Percentiles rank a stretch among this genome's conserved stretches.
Evolutionary conservation across 768 basidiomycete genomes (phyloP).

Genomic region (Naganishia kalamii): DNA sequence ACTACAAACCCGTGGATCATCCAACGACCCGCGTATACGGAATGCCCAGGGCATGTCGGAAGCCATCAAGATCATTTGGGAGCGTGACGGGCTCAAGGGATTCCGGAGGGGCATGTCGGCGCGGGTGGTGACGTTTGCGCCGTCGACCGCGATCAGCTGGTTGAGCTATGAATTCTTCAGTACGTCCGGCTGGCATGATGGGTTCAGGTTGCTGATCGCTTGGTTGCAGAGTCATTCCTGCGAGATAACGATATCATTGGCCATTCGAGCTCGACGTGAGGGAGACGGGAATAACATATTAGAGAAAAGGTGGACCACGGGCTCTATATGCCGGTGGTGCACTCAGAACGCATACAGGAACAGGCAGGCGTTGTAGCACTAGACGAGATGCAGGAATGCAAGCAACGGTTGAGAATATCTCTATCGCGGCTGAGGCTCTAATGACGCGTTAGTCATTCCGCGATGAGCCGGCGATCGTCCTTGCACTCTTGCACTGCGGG

Average conservation of each 20-base stretch:
- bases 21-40: slow-evolving; percentile 76
- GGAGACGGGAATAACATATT: neutral
- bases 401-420: neutral
- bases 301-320: neutral
- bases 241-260: slow-evolving; percentile 7
- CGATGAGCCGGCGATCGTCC: too few species aligned
- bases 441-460: too few species aligned
- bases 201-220: too few species aligned
- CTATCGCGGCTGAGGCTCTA: neutral
- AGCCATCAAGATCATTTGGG: slow-evolving; percentile 82
- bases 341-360: neutral
- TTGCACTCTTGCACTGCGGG: too few species aligned
- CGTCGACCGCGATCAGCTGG: slow-evolving; percentile 96
- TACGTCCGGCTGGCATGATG: too few species aligned
- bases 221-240: slow-evolving; percentile 2
- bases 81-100: slow-evolving; percentile 74
- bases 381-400: too few species aligned
- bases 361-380: too few species aligned
- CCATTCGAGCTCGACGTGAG: neutral
- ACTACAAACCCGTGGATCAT: slow-evolving; percentile 87
- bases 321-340: neutral
- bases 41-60: slow-evolving; percentile 75
- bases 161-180: slow-evolving; percentile 97
- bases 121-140: slow-evolving; percentile 88
- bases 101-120: slow-evolving; percentile 83